phyloP scores from a whole-genome alignment of 257 asterid genomes.

The Gentiana straminea region DNA sequence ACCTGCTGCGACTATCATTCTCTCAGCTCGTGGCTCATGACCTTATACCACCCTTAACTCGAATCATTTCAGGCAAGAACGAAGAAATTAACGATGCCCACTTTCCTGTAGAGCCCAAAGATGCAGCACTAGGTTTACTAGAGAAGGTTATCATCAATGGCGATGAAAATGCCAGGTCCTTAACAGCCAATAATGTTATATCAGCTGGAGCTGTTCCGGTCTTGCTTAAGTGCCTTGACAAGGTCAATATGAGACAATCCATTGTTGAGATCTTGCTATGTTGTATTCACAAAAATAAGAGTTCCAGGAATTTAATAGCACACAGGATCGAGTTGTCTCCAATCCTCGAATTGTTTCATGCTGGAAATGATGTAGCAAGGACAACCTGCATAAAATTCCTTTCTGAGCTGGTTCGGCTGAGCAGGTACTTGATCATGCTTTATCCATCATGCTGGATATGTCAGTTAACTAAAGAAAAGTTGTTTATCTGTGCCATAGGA shows the following conservation, averaged over 20 bases:
- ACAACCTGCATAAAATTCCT: slow-evolving; percentile 61
- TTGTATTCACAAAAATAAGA: slow-evolving; percentile 45
- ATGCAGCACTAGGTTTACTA: slow-evolving; percentile 58
- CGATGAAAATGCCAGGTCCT: slow-evolving; percentile 44
- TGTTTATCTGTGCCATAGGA: slow-evolving; percentile 24
- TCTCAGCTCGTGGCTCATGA: slow-evolving; percentile 47
- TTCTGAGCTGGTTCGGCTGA: slow-evolving; percentile 51
- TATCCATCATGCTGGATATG: neutral
- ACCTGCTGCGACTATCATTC: slow-evolving; percentile 47
- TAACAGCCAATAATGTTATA: slow-evolving; percentile 27
- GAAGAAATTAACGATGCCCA: slow-evolving; percentile 30
- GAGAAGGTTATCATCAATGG: slow-evolving; percentile 52
- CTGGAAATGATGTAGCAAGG: slow-evolving; percentile 49
- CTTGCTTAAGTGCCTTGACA: slow-evolving; percentile 45
- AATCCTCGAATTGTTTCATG: slow-evolving; percentile 59
- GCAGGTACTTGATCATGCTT: slow-evolving; percentile 32
- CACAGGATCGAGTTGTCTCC: slow-evolving; percentile 45
- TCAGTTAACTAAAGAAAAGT: neutral
- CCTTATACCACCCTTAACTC: slow-evolving; percentile 34
- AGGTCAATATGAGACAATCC: slow-evolving; percentile 39
- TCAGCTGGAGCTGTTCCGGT: slow-evolving; percentile 46
- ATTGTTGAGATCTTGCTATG: slow-evolving; percentile 39
- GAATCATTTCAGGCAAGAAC: slow-evolving; percentile 33
- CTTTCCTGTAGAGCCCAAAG: slow-evolving; percentile 48
- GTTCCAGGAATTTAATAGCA: slow-evolving; percentile 47